These are phyloP conservation scores for Flaveria linearis DNA, from an alignment of 129 eudicot genomes.

Conservation along the genomic window DNA sequence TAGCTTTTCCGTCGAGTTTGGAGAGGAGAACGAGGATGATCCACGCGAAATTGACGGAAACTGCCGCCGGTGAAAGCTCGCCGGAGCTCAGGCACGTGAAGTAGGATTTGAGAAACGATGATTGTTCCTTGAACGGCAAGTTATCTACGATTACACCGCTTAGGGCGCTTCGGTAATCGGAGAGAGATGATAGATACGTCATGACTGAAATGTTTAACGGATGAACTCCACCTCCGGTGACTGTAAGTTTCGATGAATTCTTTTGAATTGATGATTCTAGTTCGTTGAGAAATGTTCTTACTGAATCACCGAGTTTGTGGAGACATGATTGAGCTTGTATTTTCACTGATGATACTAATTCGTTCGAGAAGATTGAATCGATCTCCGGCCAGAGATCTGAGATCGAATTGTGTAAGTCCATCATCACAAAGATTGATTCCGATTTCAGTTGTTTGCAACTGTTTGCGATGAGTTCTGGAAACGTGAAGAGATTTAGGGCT, in stretches of 20 bases:
- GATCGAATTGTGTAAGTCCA: constrained; percentile 56
- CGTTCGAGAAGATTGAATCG: constrained; percentile 53
- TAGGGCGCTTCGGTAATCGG: constrained; percentile 41
- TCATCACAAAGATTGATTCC: constrained; percentile 46
- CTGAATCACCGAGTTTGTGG: constrained; percentile 41
- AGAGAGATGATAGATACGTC: constrained; percentile 40
- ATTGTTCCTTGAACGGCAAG: constrained; percentile 24
- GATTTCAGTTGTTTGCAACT: constrained; percentile 44
- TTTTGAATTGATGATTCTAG: constrained; percentile 47
- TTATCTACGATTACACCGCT: constrained; percentile 42
- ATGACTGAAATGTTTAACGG: constrained; percentile 39
- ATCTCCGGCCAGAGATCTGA: constrained; percentile 52
- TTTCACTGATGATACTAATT: constrained; percentile 38
- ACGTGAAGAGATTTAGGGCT: constrained; percentile 48
- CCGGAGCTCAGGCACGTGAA: constrained; percentile 30
- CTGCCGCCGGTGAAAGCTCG: constrained; percentile 37
- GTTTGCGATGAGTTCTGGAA: constrained; percentile 51
- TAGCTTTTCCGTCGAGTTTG: constrained; percentile 59
- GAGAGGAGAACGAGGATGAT: constrained; percentile 54
- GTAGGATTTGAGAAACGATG: constrained; percentile 31
- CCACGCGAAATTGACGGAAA: constrained; percentile 45
- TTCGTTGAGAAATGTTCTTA: constrained; percentile 31
- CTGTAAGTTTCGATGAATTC: constrained; percentile 40
- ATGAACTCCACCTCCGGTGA: constrained; percentile 53
- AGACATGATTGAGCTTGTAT: constrained; percentile 48